These are phyloP conservation scores for Metarhizium guizhouense DNA, from an alignment of 2,329 filamentous ascomycete species.

Conservation along the genomic window DNA sequence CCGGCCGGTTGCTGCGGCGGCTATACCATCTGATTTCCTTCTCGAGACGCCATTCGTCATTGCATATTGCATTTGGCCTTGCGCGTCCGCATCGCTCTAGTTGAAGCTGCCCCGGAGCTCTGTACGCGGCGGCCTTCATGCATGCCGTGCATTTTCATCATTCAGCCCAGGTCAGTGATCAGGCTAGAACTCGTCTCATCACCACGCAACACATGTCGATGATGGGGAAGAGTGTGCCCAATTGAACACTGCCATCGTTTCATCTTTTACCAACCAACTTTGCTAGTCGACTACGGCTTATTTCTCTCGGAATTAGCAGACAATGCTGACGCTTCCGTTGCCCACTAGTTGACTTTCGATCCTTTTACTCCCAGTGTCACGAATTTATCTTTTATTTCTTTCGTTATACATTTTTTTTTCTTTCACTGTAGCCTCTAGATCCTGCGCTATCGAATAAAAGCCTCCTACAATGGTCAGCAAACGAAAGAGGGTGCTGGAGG, in stretches of 20 bases:
- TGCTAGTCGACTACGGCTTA: neutral
- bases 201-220: neutral
- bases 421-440: neutral
- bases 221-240: neutral
- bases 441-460: constrained; percentile 6
- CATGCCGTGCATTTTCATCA: constrained; percentile 1
- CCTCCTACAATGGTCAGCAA: constrained; percentile 30
- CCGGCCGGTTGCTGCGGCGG: neutral
- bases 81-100: neutral
- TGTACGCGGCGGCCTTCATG: constrained; percentile 1
- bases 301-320: neutral
- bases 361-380: neutral
- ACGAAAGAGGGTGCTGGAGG: constrained; percentile 48
- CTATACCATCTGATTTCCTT: neutral
- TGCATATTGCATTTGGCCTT: neutral
- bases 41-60: neutral
- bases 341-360: neutral
- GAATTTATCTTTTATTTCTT: neutral
- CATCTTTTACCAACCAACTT: neutral
- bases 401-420: neutral
- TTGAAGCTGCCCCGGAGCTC: neutral
- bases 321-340: neutral
- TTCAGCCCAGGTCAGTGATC: neutral
- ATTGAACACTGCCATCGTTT: neutral
- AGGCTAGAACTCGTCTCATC: neutral